Percentiles rank a stretch among this genome's conserved stretches.
Evolutionary conservation across 768 basidiomycete genomes (phyloP).

Genomic region (Lactarius deliciosus): DNA sequence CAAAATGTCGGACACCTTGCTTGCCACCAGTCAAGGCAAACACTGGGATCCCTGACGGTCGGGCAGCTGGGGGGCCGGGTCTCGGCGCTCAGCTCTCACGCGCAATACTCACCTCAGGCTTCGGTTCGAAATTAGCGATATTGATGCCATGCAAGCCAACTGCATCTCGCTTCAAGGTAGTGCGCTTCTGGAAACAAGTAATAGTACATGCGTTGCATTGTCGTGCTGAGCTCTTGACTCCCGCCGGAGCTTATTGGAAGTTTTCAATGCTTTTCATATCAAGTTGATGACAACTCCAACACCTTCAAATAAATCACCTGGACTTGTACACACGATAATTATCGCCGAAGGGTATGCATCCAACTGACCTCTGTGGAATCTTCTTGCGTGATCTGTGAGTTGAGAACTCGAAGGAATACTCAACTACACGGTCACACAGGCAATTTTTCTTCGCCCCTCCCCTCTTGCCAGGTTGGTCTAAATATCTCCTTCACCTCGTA

Average conservation of each 20-base stretch:
- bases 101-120: not conserved
- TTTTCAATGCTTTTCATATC: not conserved
- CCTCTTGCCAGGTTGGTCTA: not conserved
- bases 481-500: not conserved
- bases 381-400: too few relatives aligned
- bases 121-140: not conserved
- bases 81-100: not conserved
- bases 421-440: too few relatives aligned
- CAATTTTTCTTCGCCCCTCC: too few relatives aligned
- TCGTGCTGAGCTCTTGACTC: not conserved
- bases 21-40: not conserved
- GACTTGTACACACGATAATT: not conserved
- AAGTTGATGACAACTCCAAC: not conserved
- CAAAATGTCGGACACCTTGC: not conserved
- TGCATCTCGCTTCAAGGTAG: not conserved
- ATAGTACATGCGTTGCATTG: not conserved
- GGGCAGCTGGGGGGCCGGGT: not conserved
- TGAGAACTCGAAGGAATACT: not conserved
- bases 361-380: not conserved
- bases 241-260: not conserved
- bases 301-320: not conserved
- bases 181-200: not conserved
- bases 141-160: not conserved
- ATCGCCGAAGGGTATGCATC: not conserved
- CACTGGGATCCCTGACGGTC: not conserved